Percentiles rank a stretch among this genome's conserved stretches.
Conservation (phyloP, 2,329 filamentous ascomycete species). For the Byssoonygena ceratinophila region DNA sequence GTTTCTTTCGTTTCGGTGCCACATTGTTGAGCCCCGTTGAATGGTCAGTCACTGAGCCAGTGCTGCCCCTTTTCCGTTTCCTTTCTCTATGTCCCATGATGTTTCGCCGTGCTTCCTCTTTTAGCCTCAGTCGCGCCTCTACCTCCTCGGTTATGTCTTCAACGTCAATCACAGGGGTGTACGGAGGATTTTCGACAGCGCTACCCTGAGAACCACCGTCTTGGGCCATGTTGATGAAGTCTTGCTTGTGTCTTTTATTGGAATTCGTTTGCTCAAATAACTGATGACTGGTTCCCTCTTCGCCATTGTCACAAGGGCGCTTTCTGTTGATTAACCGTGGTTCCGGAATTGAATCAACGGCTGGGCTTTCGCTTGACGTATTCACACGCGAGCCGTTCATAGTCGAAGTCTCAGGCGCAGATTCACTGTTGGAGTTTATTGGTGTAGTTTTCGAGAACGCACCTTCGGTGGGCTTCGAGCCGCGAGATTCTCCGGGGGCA, state of each 20-base stretch:
- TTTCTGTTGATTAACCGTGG: slow-evolving; percentile 18
- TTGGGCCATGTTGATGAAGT: background rate
- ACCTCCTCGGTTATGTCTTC: slow-evolving; percentile 41
- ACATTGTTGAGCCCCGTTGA: background rate
- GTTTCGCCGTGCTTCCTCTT: slow-evolving; percentile 31
- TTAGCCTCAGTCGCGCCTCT: slow-evolving; percentile 35
- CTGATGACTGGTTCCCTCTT: background rate
- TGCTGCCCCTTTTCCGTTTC: slow-evolving; percentile 35
- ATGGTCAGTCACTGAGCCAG: slow-evolving; percentile 17
- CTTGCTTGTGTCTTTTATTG: background rate
- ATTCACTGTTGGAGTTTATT: background rate
- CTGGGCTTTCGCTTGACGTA: slow-evolving; percentile 17
- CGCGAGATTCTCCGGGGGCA: too few species aligned
- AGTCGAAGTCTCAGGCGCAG: background rate
- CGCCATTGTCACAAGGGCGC: slow-evolving; percentile 14
- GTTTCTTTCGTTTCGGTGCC: background rate
- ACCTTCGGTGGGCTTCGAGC: background rate
- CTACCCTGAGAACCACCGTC: background rate
- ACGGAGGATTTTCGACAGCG: background rate
- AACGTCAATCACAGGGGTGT: slow-evolving; percentile 22
- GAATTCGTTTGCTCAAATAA: background rate
- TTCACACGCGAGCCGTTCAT: slow-evolving; percentile 1
- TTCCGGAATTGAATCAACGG: slow-evolving; percentile 14
- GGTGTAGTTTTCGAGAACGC: background rate
- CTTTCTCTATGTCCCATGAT: slow-evolving; percentile 27